phyloP scores from a whole-genome alignment of 1,284 basidiomycete species.

The Nidula niveotomentosa region DNA sequence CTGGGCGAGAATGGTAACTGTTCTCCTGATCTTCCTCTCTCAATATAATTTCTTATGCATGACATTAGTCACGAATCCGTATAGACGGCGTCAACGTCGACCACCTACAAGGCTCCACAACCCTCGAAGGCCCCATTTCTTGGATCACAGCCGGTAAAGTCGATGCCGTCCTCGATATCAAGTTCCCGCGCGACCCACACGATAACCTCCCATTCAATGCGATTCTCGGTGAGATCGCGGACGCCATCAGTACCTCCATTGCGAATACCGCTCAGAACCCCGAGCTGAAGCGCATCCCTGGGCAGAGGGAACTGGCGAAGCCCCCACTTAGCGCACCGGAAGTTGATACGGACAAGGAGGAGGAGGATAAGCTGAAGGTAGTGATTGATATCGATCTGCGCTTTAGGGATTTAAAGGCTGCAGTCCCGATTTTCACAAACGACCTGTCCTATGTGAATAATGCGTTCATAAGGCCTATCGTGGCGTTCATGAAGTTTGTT shows the following conservation, averaged over 20 bases:
- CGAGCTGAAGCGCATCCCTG: constrained; percentile 76
- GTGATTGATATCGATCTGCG: constrained; percentile 95
- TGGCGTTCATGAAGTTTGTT: constrained; percentile 96
- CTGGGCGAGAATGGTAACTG: constrained; percentile 86
- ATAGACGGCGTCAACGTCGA: constrained; percentile 98
- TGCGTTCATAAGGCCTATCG: constrained; percentile 95
- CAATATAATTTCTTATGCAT: not conserved
- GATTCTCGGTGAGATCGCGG: constrained; percentile 90
- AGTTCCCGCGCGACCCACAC: constrained; percentile 85
- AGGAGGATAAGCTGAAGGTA: constrained; percentile 46
- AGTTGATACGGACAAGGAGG: constrained; percentile 30
- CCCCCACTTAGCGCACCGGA: constrained; percentile 83
- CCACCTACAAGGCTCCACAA: constrained; percentile 87
- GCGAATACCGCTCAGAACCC: constrained; percentile 21
- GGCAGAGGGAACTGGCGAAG: constrained; percentile 84
- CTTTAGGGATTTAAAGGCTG: constrained; percentile 96
- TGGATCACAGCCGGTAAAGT: constrained; percentile 98
- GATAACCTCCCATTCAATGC: constrained; percentile 82
- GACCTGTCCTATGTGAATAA: constrained; percentile 92
- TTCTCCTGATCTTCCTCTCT: not conserved
- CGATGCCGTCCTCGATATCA: constrained; percentile 97
- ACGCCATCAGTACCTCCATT: constrained; percentile 73
- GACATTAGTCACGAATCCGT: constrained; percentile 76
- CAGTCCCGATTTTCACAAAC: constrained; percentile 87
- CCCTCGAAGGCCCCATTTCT: constrained; percentile 86